These are phyloP conservation scores for Sesbania bispinosa DNA, from an alignment of 306 rosid species.

Conservation along the genomic window DNA sequence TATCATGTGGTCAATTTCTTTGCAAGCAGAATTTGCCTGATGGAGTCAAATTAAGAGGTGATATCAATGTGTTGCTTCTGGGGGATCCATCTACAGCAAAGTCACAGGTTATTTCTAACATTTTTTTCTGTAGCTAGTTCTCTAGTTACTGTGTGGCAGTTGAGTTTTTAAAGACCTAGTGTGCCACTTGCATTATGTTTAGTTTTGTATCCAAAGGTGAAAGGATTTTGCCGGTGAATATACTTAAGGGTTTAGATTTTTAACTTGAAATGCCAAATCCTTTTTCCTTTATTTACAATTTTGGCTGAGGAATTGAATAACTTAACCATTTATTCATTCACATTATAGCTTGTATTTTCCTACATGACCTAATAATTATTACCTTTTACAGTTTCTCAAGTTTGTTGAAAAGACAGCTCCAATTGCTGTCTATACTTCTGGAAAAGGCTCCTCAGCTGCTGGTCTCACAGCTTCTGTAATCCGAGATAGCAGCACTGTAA, in stretches of 20 bases:
- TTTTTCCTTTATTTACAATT: neutral
- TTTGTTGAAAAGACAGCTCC: slow-evolving; percentile 99
- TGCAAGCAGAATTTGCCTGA: slow-evolving; percentile 79
- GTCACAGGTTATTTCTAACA: slow-evolving; percentile 63
- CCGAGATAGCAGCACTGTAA: slow-evolving; percentile 78
- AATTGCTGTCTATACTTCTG: slow-evolving; percentile 93
- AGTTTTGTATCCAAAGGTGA: neutral
- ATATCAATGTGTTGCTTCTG: slow-evolving; percentile 89
- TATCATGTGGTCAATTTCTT: slow-evolving; percentile 24
- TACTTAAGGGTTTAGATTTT: neutral
- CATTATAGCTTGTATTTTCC: slow-evolving; percentile 3
- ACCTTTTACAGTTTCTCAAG: slow-evolving; percentile 74
- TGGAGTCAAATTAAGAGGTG: slow-evolving; percentile 97
- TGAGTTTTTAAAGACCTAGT: slow-evolving; percentile 11
- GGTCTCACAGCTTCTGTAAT: slow-evolving; percentile 99
- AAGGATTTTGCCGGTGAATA: slow-evolving; percentile 5
- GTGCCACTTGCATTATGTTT: neutral
- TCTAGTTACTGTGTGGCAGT: neutral
- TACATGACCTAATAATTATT: slow-evolving; percentile 7
- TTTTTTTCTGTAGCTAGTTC: slow-evolving; percentile 22
- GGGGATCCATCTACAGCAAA: slow-evolving; percentile 99
- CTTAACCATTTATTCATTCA: slow-evolving; percentile 1
- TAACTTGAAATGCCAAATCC: neutral
- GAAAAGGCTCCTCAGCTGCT: slow-evolving; percentile 99
- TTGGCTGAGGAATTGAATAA: neutral